Evolutionary conservation across 1,284 basidiomycete species (phyloP).

Genomic region (Somion occarium): DNA sequence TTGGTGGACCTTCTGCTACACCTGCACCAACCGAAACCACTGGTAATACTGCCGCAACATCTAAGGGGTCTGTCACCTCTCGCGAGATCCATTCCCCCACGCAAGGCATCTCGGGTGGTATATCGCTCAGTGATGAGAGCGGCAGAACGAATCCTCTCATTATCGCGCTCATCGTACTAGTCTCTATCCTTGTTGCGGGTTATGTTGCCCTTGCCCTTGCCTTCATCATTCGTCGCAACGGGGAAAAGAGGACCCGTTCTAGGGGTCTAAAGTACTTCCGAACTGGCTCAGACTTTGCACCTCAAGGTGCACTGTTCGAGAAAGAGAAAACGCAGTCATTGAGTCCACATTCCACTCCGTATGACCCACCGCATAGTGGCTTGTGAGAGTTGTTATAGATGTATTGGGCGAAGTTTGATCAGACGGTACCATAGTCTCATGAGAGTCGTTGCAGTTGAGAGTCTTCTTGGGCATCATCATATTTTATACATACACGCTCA

Average conservation of each 20-base stretch:
- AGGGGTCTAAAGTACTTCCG: constrained; percentile 10
- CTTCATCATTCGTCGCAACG: constrained; percentile 7
- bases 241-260: constrained; percentile 1
- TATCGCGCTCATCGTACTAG: constrained; percentile 11
- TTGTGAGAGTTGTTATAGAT: background rate
- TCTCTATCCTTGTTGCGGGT: constrained; percentile 9
- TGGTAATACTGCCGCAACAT: background rate
- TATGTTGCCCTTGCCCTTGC: constrained; percentile 11
- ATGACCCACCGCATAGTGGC: constrained; percentile 1
- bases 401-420: too few species aligned
- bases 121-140: background rate
- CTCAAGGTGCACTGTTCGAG: constrained; percentile 5
- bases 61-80: constrained; percentile 3
- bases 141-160: constrained; percentile 12
- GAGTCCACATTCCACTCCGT: constrained; percentile 1
- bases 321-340: background rate
- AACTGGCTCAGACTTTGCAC: constrained; percentile 13
- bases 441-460: too few species aligned
- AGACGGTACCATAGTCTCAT: too few species aligned
- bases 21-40: constrained; percentile 6
- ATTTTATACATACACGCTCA: too few species aligned
- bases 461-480: too few species aligned
- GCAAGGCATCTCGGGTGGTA: background rate
- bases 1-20: constrained; percentile 7
- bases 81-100: background rate